Conservation (phyloP, 2,329 filamentous ascomycete species). For the Plectosphaerella plurivora region DNA sequence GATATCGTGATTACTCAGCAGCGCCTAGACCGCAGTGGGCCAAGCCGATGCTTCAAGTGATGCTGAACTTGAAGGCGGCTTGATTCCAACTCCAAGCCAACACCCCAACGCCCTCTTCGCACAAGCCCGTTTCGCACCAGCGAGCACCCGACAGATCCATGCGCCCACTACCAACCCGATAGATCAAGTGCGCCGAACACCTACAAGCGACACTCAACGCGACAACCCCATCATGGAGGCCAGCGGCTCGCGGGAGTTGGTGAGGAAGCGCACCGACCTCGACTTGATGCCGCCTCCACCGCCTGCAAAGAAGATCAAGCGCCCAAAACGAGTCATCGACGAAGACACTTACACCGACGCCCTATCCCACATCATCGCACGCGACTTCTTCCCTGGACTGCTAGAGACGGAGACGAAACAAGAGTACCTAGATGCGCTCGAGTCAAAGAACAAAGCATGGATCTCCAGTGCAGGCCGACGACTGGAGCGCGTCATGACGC, state of each 20-base stretch:
- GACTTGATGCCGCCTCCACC: constrained; percentile 88
- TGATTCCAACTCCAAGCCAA: too few species aligned
- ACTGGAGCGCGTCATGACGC: constrained; percentile 77
- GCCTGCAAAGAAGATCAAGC: constrained; percentile 81
- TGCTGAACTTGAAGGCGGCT: too few species aligned
- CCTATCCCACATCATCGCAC: constrained; percentile 88
- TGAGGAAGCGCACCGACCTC: constrained; percentile 63
- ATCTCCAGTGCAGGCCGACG: constrained; percentile 74
- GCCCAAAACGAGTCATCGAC: constrained; percentile 81
- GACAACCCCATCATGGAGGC: constrained; percentile 29
- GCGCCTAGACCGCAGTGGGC: too few species aligned
- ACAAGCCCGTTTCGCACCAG: background rate
- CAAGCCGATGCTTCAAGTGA: too few species aligned
- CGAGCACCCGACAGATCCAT: background rate
- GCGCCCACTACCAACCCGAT: too few species aligned
- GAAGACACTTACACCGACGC: constrained; percentile 92
- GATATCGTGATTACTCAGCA: too few species aligned
- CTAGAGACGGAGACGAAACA: constrained; percentile 81
- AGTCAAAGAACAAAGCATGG: constrained; percentile 81
- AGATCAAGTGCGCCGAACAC: too few species aligned
- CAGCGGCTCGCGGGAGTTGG: constrained; percentile 53
- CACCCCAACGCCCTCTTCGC: too few species aligned
- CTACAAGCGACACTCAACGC: background rate
- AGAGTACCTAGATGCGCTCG: constrained; percentile 87
- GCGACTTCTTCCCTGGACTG: constrained; percentile 94